These are phyloP conservation scores for Saraca asoca DNA, from an alignment of 331 rosid species.

Conservation along the genomic window DNA sequence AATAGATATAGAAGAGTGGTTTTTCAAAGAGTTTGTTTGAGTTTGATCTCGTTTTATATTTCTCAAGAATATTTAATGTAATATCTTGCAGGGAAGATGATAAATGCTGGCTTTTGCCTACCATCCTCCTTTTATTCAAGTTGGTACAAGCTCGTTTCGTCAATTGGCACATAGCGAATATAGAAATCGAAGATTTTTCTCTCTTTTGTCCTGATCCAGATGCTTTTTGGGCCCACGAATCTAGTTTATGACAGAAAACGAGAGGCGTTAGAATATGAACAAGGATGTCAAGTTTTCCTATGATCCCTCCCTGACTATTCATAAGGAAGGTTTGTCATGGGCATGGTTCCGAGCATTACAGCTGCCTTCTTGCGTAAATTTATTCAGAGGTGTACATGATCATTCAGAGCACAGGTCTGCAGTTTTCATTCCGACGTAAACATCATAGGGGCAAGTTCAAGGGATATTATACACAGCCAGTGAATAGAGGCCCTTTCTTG, in stretches of 20 bases:
- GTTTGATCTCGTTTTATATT: neutral
- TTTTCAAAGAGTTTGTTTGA: slow-evolving; percentile 6
- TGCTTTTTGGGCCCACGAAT: slow-evolving; percentile 92
- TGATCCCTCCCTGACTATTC: slow-evolving; percentile 20
- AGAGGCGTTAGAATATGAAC: slow-evolving; percentile 20
- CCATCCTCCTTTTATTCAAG: slow-evolving; percentile 77
- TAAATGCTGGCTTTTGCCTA: slow-evolving; percentile 92
- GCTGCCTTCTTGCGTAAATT: slow-evolving; percentile 57
- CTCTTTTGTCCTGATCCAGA: slow-evolving; percentile 88
- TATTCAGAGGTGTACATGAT: slow-evolving; percentile 48
- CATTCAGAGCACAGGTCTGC: slow-evolving; percentile 48
- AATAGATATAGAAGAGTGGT: neutral
- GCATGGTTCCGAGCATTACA: slow-evolving; percentile 29
- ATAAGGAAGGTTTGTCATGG: slow-evolving; percentile 29
- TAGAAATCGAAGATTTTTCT: slow-evolving; percentile 80
- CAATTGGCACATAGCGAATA: slow-evolving; percentile 91
- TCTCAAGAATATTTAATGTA: neutral
- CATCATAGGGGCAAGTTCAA: slow-evolving; percentile 13
- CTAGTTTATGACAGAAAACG: slow-evolving; percentile 46
- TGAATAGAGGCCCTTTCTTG: slow-evolving; percentile 11
- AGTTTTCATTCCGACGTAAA: slow-evolving; percentile 45
- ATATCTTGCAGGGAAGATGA: slow-evolving; percentile 77
- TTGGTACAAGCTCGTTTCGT: slow-evolving; percentile 76
- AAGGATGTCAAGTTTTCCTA: slow-evolving; percentile 25
- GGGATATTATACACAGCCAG: slow-evolving; percentile 29